Evolutionary conservation across 495 filamentous ascomycete genomes (phyloP), one percentile per base, ranked within the genome.

Genomic region (Annulohypoxylon nitens): DNA sequence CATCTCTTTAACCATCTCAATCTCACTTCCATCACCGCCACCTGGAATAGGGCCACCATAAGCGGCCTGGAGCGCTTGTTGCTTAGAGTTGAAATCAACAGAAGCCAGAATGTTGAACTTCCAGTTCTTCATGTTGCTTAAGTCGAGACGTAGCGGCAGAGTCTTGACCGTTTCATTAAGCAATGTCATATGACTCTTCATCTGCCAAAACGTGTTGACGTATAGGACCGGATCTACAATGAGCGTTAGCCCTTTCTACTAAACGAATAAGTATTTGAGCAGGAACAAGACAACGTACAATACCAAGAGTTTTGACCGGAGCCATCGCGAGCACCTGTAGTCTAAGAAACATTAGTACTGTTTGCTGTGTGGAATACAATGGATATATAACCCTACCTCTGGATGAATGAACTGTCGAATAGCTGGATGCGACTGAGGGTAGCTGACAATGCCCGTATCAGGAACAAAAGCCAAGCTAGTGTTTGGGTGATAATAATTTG

Each of bases 151-250:
- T 66, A 98, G 83, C 3, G 95, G 95, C 7, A 99, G 84, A 6
- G 83, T 87, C 76, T 90, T 89, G 75, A 98, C 93, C 0, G 96
- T 98, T n/a, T 90, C 90, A 81, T 99, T 99, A 16, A 99, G 83
- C 69, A 96, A 87, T 30, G 86, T 92, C 96, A 98, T 98, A 69
- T 98, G 94, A 66, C 87, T 88, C 77, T 87, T 92, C 72, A 99
- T 85, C 81, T 98, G 93, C 96, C 96, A 99, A 83, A 99, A 99
- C 4, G 94, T 96, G 81, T 98, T 99, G 80, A 94, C 80, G 77
- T 90, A 99, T 33, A 97, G 80, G 62, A 97, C 90, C 4, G 96
- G 96, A 78, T 86, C 78, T 80, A 30, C 7, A n/a, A 26, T n/a
- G 10, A n/a, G 34, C 8, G 34, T 66, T 60, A 70, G 69, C 18